Evolutionary conservation across 805 yeast species (phyloP), one percentile per base, ranked within the genome.

Genomic region (Torulaspora delbrueckii): DNA sequence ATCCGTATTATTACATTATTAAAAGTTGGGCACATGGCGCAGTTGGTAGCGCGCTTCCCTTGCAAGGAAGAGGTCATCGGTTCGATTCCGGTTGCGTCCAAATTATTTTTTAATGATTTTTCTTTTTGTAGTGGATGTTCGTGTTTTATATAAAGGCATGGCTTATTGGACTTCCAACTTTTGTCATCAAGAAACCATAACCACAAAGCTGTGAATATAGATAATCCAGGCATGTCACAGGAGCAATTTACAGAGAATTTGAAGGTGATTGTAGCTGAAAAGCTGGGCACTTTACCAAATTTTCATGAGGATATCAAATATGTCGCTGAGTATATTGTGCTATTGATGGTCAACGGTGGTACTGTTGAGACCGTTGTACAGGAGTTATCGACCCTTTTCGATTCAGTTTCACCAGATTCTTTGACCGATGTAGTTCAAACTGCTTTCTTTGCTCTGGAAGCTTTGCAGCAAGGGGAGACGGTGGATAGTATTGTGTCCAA

Each of bases 291-390:
- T 36, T 50, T 75, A 22, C 65, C 63, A 5, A 72, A 71, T 47
- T 66, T 76, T 49, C 66, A 66, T 8, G 82, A 77, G 45, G 82
- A 78, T 55, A 72, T 75, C 22, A 71, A 67, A 37, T 83, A 81
- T 54, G 81, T 82, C 34, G 86, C 93, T 10, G 93, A 85, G 63
- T 85, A 77, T 58, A 79, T 85, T 46, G 74, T 81, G n/a, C 75
- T 84, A 36, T 69, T 85, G 62, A 82, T 85, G 50, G 81, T 82
- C 10, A 83, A 82, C 53, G 81, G 82, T 55, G 79, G 82, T 57
- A 68, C 79, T 5, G 76, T 82, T 9, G 73, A 70, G 13, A 84
- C 81, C 43, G 81, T 84, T 28, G 73, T 76, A 14, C 67, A 66
- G 14, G 93, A 85, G 58, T 72, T 86, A 25, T 69, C 77, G 28